phyloP scores from a whole-genome alignment of 179 eudicot genomes.

The Vitellaria paradoxa region DNA sequence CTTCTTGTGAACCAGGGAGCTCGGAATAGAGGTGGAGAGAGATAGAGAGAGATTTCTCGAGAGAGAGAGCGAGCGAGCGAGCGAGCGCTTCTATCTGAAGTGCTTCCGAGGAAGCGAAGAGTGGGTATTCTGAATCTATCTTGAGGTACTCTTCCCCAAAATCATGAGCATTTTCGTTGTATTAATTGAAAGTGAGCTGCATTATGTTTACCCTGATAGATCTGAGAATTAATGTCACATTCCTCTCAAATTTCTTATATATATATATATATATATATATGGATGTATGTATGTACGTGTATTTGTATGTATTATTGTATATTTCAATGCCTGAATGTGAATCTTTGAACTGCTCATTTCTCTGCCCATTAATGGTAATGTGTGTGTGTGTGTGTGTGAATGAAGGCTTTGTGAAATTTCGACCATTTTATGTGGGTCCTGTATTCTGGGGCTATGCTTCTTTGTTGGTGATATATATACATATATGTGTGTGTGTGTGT shows the following conservation, averaged over 20 bases:
- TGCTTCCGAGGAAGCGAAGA: neutral
- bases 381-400: too few relatives aligned
- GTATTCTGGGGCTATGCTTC: neutral
- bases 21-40: neutral
- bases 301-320: too few relatives aligned
- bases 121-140: neutral
- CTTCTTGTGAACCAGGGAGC: neutral
- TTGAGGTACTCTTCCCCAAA: neutral
- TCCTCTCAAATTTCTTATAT: neutral
- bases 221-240: neutral
- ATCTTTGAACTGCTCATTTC: neutral
- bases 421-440: slow-evolving; percentile 10
- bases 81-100: neutral
- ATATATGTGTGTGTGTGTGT: too few relatives aligned
- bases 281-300: neutral
- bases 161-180: neutral
- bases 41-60: too few relatives aligned
- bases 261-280: neutral
- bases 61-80: neutral
- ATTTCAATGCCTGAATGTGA: too few relatives aligned
- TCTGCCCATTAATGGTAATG: neutral
- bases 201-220: neutral
- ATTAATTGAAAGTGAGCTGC: neutral
- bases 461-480: too few relatives aligned
- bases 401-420: neutral